A percentile compares a stretch with the other conserved stretches of the same genome.
Evolutionary conservation across 257 asterid species (phyloP).

Genomic region (Solanum lignicaule): DNA sequence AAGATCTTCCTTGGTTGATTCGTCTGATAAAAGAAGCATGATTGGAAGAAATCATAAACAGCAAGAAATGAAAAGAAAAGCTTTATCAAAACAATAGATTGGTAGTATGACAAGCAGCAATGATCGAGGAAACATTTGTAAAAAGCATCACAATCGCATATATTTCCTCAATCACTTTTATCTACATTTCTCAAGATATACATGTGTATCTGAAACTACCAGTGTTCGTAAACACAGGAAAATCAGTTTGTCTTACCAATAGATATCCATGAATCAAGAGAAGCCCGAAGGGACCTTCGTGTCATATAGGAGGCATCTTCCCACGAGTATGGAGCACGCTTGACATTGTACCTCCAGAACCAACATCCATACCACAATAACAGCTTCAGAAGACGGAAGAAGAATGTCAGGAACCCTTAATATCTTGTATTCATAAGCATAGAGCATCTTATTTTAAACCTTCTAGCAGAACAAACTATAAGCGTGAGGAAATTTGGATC

Average conservation of each 20-base stretch:
- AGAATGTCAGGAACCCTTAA: neutral
- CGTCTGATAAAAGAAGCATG: constrained; percentile 32
- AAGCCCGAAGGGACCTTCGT: constrained; percentile 50
- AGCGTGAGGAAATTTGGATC: neutral
- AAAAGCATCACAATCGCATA: neutral
- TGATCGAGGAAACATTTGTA: neutral
- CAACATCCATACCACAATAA: constrained; percentile 67
- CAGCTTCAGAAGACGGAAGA: constrained; percentile 33
- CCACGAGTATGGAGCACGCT: constrained; percentile 62
- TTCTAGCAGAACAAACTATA: neutral
- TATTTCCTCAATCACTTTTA: neutral
- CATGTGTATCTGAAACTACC: neutral
- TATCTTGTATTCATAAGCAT: neutral
- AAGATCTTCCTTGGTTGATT: constrained; percentile 62
- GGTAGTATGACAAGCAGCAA: neutral
- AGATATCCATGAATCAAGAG: constrained; percentile 61
- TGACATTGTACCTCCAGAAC: constrained; percentile 85
- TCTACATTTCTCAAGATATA: neutral
- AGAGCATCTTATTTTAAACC: neutral
- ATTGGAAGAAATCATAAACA: neutral
- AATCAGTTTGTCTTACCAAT: constrained; percentile 33
- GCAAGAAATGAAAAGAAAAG: neutral
- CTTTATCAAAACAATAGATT: neutral
- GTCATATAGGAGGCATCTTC: constrained; percentile 85
- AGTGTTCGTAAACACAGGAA: neutral